Conservation (phyloP, 2,329 filamentous ascomycete species). For the Pseudogymnoascus sp. region DNA sequence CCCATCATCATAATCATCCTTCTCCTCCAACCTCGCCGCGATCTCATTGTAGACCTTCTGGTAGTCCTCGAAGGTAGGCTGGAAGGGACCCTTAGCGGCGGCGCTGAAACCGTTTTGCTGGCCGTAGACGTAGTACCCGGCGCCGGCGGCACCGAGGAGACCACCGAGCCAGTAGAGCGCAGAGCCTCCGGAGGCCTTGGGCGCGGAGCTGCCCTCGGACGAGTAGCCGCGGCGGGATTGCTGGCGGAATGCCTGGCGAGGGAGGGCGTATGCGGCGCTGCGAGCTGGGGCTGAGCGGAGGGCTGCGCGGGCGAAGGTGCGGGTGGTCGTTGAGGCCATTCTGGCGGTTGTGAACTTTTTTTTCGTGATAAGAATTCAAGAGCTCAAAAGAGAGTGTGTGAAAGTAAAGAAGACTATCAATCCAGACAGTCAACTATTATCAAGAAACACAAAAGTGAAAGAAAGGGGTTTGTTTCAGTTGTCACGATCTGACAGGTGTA, state of each 20-base stretch:
- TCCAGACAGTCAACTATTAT: neutral
- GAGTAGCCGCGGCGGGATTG: constrained; percentile 74
- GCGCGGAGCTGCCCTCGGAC: constrained; percentile 56
- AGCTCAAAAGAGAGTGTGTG: neutral
- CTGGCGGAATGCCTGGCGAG: constrained; percentile 63
- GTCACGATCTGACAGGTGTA: neutral
- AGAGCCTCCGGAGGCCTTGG: constrained; percentile 38
- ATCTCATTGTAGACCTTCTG: constrained; percentile 91
- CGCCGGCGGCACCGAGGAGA: constrained; percentile 49
- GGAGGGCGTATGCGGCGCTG: constrained; percentile 47
- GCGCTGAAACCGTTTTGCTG: constrained; percentile 40
- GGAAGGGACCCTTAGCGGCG: constrained; percentile 47
- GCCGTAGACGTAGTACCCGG: constrained; percentile 57
- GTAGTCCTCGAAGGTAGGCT: constrained; percentile 77
- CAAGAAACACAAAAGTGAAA: neutral
- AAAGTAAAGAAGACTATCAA: neutral
- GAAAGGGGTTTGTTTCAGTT: too few relatives aligned
- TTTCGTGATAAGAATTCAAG: too few relatives aligned
- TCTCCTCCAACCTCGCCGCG: constrained; percentile 69
- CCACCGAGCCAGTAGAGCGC: constrained; percentile 48
- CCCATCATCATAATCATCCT: constrained; percentile 93
- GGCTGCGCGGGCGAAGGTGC: constrained; percentile 32
- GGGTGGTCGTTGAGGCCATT: constrained; percentile 31
- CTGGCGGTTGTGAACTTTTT: neutral
- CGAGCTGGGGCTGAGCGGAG: constrained; percentile 33